Evolutionary conservation across 345 rosid species (phyloP), one percentile per base, ranked within the genome.

Genomic region (Salix arbutifolia): DNA sequence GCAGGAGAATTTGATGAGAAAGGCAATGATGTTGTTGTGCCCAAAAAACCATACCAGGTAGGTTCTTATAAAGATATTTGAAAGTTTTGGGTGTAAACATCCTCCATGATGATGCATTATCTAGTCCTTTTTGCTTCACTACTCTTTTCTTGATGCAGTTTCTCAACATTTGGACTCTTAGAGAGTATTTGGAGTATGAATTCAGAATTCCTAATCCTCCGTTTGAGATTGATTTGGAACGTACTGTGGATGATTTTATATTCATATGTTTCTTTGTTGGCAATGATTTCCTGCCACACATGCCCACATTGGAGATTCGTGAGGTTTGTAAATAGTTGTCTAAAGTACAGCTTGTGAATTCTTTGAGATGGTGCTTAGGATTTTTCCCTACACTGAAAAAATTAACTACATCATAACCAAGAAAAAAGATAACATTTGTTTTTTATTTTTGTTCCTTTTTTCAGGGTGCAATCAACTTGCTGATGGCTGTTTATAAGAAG

Each of bases 261-360:
- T 96, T 96, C 88, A 93, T 96, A 67, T 93, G 99, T 81, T 93
- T 96, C 84, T 96, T 96, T 38, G 99, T 93, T 77, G 99, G 99
- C 74, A 96, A 96, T 81, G 99, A 96, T 86, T 96, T 96, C 76
- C 81, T 96, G 81, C 99, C 99, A 40, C 98, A 93, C 83, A 96
- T 96, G 99, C 99, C 99, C 17, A 93, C 99, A 0, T 73, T 96
- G 74, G 99, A 96, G 87, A 96, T 96, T 82, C 94, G 93, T 3
- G 99, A 96, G 99, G 99, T 96, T 80, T 75, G 95, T 81, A 69
- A 44, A 56, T 33, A 26, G 44, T 33, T 68, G 21, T 40, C 44
- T 40, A 40, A 40, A 40, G n/a, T 52, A 60, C 23, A 35, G 33
- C 50, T 35, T 37, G 23, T 46, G 35, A 35, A 33, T n/a, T 33